Evolutionary conservation across 2,329 filamentous ascomycete species (phyloP).

Genomic region (Parafenestella ontariensis): DNA sequence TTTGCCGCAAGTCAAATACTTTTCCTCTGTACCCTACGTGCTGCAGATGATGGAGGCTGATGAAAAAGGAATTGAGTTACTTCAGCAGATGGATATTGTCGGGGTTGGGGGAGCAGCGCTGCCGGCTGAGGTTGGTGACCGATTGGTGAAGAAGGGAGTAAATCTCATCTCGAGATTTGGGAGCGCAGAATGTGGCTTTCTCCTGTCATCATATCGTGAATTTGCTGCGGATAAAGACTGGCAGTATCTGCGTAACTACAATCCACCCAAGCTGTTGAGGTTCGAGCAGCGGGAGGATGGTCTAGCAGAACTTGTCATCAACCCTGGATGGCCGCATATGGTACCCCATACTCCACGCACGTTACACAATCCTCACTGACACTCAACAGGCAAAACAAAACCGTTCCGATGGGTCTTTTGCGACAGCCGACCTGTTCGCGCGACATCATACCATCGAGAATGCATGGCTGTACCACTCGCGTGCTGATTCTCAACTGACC

Average conservation of each 20-base stretch:
- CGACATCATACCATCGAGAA: constrained; percentile 59
- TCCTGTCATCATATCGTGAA: constrained; percentile 67
- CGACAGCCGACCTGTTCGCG: constrained; percentile 69
- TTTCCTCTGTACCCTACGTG: constrained; percentile 78
- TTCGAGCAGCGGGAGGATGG: constrained; percentile 48
- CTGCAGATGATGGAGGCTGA: constrained; percentile 88
- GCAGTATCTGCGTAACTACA: constrained; percentile 63
- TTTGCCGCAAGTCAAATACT: constrained; percentile 59
- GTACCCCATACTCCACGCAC: too few relatives aligned
- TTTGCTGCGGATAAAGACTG: constrained; percentile 64
- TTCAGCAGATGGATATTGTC: constrained; percentile 63
- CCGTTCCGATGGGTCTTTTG: constrained; percentile 65
- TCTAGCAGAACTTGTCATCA: constrained; percentile 64
- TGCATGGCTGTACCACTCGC: constrained; percentile 69
- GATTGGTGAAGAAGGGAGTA: constrained; percentile 59
- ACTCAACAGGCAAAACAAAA: constrained; percentile 60
- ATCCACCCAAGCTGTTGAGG: constrained; percentile 57
- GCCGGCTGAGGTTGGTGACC: constrained; percentile 60
- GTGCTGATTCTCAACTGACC: constrained; percentile 67
- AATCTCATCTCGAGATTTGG: constrained; percentile 69
- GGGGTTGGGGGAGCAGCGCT: constrained; percentile 70
- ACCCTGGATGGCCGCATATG: constrained; percentile 64
- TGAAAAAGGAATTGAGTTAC: constrained; percentile 80
- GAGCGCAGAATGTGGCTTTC: constrained; percentile 71
- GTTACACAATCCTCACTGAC: too few relatives aligned